Conservation (phyloP, 352 stramenopile species). For the Aphanomyces astaci region DNA sequence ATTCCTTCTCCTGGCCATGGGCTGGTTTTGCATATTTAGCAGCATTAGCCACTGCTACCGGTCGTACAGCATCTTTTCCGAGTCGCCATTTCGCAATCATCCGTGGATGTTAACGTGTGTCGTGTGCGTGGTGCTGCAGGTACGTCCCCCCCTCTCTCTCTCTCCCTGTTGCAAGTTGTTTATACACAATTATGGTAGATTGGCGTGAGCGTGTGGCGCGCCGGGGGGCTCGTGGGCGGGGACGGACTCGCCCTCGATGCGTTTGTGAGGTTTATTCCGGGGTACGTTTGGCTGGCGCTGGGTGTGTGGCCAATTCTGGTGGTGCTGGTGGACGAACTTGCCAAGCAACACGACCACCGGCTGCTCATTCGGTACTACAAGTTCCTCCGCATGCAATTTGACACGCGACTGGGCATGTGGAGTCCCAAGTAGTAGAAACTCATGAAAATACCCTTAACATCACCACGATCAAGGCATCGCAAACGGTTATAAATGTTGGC, state of each 20-base stretch:
- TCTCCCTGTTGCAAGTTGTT: background rate
- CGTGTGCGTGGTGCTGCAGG: constrained; percentile 40
- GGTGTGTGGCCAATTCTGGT: constrained; percentile 56
- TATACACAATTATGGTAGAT: background rate
- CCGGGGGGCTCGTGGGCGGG: constrained; percentile 33
- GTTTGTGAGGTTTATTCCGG: constrained; percentile 34
- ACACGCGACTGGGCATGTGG: constrained; percentile 83
- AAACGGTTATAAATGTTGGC: too few relatives aligned
- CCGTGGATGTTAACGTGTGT: constrained; percentile 45
- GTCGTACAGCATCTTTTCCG: constrained; percentile 56
- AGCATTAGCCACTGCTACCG: constrained; percentile 70
- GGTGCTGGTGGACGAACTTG: constrained; percentile 49
- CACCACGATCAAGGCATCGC: too few relatives aligned
- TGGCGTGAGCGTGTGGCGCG: background rate
- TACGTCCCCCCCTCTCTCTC: constrained; percentile 18
- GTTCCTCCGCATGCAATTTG: constrained; percentile 83
- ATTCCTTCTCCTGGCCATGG: constrained; percentile 62
- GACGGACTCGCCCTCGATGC: constrained; percentile 10
- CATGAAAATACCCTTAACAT: too few relatives aligned
- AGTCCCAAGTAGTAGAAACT: constrained; percentile 65
- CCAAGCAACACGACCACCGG: constrained; percentile 68
- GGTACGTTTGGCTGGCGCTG: constrained; percentile 47
- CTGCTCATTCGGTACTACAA: constrained; percentile 75
- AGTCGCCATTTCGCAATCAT: constrained; percentile 61
- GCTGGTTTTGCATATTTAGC: constrained; percentile 54